These are phyloP conservation scores for Emericellopsis cladophorae DNA, from an alignment of 2,329 filamentous ascomycete genomes.

Conservation along the genomic window DNA sequence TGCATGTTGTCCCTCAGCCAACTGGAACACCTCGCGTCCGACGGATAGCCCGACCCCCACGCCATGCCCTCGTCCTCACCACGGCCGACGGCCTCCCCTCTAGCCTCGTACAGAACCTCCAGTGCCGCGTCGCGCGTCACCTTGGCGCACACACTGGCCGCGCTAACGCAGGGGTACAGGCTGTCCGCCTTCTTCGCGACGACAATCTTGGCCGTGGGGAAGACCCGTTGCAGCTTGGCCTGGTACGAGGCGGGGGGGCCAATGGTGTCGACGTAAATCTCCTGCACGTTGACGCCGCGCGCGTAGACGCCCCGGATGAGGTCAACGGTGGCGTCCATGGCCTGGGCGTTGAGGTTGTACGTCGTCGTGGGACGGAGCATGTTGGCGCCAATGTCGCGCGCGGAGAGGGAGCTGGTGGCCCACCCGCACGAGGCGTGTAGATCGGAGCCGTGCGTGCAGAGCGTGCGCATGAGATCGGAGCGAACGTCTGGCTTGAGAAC, in stretches of 20 bases:
- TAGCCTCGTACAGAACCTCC: conserved; percentile 57
- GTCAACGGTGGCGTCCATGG: conserved; percentile 79
- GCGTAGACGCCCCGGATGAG: conserved; percentile 69
- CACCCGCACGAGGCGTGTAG: conserved; percentile 56
- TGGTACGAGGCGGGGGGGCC: conserved; percentile 76
- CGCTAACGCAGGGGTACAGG: conserved; percentile 83
- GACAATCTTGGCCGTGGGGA: conserved; percentile 63
- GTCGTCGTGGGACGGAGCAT: conserved; percentile 52
- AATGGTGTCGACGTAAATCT: conserved; percentile 94
- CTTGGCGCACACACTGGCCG: conserved; percentile 89
- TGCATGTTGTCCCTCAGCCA: conserved; percentile 88
- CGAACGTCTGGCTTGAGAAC: conserved; percentile 73
- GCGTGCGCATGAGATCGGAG: conserved; percentile 51
- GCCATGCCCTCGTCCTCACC: conserved; percentile 24
- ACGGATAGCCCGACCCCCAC: conserved; percentile 93
- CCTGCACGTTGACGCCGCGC: conserved; percentile 66
- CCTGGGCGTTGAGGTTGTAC: conserved; percentile 94
- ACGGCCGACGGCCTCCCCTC: conserved; percentile 5
- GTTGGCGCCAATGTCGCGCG: conserved; percentile 65
- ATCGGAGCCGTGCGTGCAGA: conserved; percentile 51
- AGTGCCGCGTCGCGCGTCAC: conserved; percentile 87
- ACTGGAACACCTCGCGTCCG: conserved; percentile 63
- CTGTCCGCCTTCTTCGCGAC: conserved; percentile 89
- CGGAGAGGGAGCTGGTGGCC: conserved; percentile 71
- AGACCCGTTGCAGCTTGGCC: conserved; percentile 68